Evolutionary conservation across 176 grass and related monocot genomes (phyloP), one percentile per base, ranked within the genome.

Genomic region (Oryza meyeriana): DNA sequence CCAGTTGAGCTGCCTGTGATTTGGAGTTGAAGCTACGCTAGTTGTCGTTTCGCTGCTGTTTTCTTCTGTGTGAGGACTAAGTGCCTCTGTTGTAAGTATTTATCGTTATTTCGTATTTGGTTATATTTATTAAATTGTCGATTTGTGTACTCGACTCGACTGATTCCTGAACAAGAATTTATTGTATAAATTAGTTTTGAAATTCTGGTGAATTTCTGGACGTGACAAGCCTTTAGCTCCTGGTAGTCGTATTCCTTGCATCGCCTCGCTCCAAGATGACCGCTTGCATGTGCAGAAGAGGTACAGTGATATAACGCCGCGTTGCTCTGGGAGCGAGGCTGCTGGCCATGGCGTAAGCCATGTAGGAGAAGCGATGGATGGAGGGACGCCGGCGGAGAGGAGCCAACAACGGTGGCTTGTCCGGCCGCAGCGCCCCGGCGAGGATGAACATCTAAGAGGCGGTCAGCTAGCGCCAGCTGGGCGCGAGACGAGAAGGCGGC

Each of bases 171-270:
- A n/a, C n/a, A n/a, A n/a, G n/a, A n/a, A n/a, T n/a, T n/a, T n/a
- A n/a, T n/a, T n/a, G n/a, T n/a, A n/a, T n/a, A n/a, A n/a, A n/a
- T n/a, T n/a, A n/a, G n/a, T n/a, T n/a, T n/a, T n/a, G n/a, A n/a
- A n/a, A n/a, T n/a, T n/a, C n/a, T n/a, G n/a, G n/a, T n/a, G n/a
- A n/a, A n/a, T n/a, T n/a, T n/a, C n/a, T n/a, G n/a, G n/a, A n/a
- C n/a, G n/a, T n/a, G n/a, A n/a, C n/a, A n/a, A n/a, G 4, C 2
- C 2, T 4, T 48, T 6, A 5, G 20, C 17, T 52, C 66, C 31
- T 41, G 10, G 1, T 33, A 48, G 17, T 3, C 40, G 20, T 33
- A 83, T 88, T 78, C 79, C 74, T 88, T 78, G 80, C 44, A 74
- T 81, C 25, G 3, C 13, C 6, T 32, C 73, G 24, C 24, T 29